Percentiles rank a stretch among this genome's conserved stretches.
phyloP scores from a whole-genome alignment of 2,329 filamentous ascomycete genomes.

The Exophiala oligosperma region DNA sequence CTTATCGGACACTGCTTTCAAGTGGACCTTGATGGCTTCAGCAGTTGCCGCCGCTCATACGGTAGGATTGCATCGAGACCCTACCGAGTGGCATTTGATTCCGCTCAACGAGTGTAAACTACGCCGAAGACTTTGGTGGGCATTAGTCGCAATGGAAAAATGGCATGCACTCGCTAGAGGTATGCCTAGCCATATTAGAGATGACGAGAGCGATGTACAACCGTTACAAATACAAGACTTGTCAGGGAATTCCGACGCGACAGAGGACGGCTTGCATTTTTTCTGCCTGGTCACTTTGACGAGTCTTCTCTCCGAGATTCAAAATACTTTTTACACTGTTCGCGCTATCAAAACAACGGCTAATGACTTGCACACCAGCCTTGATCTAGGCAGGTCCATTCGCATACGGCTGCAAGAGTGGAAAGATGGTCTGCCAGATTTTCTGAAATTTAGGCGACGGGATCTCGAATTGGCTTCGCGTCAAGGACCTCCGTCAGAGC shows the following conservation, averaged over 20 bases:
- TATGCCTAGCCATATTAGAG: slow-evolving; percentile 8
- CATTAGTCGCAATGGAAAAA: slow-evolving; percentile 13
- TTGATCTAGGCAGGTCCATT: slow-evolving; percentile 6
- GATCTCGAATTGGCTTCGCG: too few relatives aligned
- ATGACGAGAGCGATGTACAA: slow-evolving; percentile 8
- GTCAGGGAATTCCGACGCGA: neutral
- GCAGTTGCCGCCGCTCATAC: slow-evolving; percentile 12
- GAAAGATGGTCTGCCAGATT: neutral
- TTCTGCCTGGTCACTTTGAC: slow-evolving; percentile 4
- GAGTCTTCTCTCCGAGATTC: slow-evolving; percentile 7
- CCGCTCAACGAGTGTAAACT: slow-evolving; percentile 7
- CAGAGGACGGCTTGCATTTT: neutral
- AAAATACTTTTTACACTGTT: slow-evolving; percentile 11
- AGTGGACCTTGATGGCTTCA: slow-evolving; percentile 8
- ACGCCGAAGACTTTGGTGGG: slow-evolving; percentile 15
- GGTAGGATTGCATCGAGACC: slow-evolving; percentile 9
- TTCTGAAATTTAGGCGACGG: neutral
- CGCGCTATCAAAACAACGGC: slow-evolving; percentile 2
- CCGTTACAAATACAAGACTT: neutral
- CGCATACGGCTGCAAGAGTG: slow-evolving; percentile 7
- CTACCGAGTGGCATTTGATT: slow-evolving; percentile 4
- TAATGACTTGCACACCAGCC: slow-evolving; percentile 2
- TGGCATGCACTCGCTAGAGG: slow-evolving; percentile 11
- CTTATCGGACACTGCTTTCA: slow-evolving; percentile 12
- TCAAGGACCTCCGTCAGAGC: neutral